phyloP scores from a whole-genome alignment of 176 grass and related monocot species.

The Panicum miliaceum region DNA sequence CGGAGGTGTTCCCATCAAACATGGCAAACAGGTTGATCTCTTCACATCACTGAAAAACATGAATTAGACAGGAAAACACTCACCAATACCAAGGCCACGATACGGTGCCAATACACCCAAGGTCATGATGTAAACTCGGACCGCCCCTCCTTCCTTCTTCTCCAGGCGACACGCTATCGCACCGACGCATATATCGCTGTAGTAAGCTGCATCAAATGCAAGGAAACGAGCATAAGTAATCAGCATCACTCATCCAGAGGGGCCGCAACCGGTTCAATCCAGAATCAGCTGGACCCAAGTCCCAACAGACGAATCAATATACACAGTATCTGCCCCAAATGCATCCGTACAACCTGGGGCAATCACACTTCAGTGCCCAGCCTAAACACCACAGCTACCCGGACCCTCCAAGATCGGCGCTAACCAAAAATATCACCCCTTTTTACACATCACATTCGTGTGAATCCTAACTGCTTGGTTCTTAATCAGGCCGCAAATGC shows the following conservation, averaged over 20 bases:
- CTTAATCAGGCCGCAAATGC: conserved; percentile 31
- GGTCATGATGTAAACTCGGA: conserved; percentile 96
- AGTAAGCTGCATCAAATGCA: conserved; percentile 77
- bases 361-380: neutral
- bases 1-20: neutral
- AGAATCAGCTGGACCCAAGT: conserved; percentile 16
- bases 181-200: conserved; percentile 92
- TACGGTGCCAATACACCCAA: conserved; percentile 95
- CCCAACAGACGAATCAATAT: conserved; percentile 12
- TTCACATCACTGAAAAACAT: conserved; percentile 21
- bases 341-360: neutral
- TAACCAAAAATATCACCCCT: conserved; percentile 12
- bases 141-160: conserved; percentile 83
- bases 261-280: neutral
- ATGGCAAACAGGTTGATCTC: conserved; percentile 15
- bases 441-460: conserved; percentile 15
- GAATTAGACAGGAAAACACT: conserved; percentile 28
- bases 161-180: conserved; percentile 90
- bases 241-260: neutral
- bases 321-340: conserved; percentile 6
- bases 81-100: conserved; percentile 87
- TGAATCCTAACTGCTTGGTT: conserved; percentile 12
- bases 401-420: conserved; percentile 12
- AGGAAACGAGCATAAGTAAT: conserved; percentile 13
- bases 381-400: neutral